These are phyloP conservation scores for Blastosporella zonata DNA, from an alignment of 1,284 basidiomycete species.

Conservation along the genomic window DNA sequence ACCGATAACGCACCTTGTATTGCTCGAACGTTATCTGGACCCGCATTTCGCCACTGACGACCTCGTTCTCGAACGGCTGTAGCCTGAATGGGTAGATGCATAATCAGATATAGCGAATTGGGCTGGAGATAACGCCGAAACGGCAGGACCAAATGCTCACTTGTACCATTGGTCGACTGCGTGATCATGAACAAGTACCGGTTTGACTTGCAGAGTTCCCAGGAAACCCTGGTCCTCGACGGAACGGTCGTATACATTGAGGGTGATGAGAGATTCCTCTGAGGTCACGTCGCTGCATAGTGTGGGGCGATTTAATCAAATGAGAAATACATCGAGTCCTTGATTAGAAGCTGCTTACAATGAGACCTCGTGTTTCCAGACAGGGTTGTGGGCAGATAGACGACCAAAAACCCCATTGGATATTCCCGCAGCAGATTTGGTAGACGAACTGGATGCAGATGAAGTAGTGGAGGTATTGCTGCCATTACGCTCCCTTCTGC, in stretches of 20 bases:
- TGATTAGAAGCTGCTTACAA: conserved; percentile 68
- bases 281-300: conserved; percentile 96
- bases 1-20: conserved; percentile 63
- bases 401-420: conserved; percentile 55
- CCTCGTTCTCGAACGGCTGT: conserved; percentile 74
- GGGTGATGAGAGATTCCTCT: conserved; percentile 79
- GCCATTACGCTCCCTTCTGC: conserved; percentile 32
- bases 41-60: conserved; percentile 89
- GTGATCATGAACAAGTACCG: conserved; percentile 85
- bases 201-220: conserved; percentile 90
- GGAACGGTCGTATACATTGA: conserved; percentile 91
- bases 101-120: conserved; percentile 18
- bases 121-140: conserved; percentile 11
- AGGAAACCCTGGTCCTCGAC: conserved; percentile 86
- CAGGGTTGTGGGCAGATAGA: conserved; percentile 80
- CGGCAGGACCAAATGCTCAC: conserved; percentile 44
- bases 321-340: conserved; percentile 12
- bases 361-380: conserved; percentile 98
- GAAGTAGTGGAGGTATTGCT: conserved; percentile 35
- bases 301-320: conserved; percentile 20
- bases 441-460: conserved; percentile 35
- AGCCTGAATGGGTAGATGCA: conserved; percentile 49
- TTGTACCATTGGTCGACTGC: conserved; percentile 98
- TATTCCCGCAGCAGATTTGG: conserved; percentile 33
- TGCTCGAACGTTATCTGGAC: conserved; percentile 94